A percentile compares a stretch with the other conserved stretches of the same genome.
Evolutionary conservation across 148 eudicot species (phyloP).

Genomic region (Vaccinium myrtillus): DNA sequence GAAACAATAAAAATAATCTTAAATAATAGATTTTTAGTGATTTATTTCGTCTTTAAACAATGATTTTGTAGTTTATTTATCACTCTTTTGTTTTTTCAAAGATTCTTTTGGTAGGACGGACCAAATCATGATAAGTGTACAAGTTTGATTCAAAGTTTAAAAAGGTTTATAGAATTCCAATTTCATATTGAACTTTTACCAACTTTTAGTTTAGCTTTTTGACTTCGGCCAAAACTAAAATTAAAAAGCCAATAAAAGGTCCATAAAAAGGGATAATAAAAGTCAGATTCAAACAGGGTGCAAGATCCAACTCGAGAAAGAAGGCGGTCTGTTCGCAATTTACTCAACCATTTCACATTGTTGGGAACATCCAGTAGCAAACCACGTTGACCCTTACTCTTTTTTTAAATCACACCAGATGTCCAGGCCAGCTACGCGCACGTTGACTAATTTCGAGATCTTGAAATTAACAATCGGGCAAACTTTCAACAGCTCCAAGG

Average conservation of each 20-base stretch:
- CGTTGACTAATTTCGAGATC: no score
- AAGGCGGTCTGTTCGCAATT: not conserved
- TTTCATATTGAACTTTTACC: not conserved
- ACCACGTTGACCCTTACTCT: not conserved
- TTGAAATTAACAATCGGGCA: no score
- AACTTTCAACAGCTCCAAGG: no score
- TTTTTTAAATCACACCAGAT: no score
- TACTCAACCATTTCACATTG: not conserved
- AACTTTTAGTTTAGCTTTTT: not conserved
- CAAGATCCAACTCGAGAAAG: not conserved
- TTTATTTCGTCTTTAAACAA: no score
- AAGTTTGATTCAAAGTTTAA: not conserved
- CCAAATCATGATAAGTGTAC: no score
- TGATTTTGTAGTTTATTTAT: no score
- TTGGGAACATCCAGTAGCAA: not conserved
- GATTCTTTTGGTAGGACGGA: no score
- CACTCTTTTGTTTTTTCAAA: no score
- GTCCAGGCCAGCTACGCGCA: no score
- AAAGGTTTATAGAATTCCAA: not conserved
- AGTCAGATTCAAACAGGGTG: not conserved
- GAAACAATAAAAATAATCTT: no score
- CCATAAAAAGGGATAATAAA: not conserved
- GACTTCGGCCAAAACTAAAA: not conserved
- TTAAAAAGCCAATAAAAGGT: not conserved
- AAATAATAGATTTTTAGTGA: no score